These are phyloP conservation scores for Hymenotorrendiella dingleyae DNA, from an alignment of 2,329 filamentous ascomycete genomes.

Conservation along the genomic window DNA sequence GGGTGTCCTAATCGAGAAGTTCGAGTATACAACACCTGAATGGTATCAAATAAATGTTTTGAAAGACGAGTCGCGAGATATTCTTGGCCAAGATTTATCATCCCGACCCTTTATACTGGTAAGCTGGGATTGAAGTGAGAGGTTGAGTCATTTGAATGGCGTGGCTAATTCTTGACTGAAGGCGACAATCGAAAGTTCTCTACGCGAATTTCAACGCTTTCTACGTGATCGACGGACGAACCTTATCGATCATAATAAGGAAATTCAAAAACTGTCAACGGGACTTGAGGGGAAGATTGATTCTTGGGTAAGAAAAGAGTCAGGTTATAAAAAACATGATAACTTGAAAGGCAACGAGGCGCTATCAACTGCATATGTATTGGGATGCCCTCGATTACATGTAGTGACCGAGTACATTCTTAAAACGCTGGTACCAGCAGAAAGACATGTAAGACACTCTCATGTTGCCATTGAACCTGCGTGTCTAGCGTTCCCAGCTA, in stretches of 20 bases:
- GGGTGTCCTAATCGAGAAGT: background rate
- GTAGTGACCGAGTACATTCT: background rate
- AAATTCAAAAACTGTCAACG: background rate
- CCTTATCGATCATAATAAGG: background rate
- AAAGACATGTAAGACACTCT: background rate
- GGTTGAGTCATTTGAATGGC: background rate
- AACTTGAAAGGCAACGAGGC: background rate
- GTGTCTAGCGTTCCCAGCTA: background rate
- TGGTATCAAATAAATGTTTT: background rate
- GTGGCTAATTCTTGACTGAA: background rate
- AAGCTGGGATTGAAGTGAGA: background rate
- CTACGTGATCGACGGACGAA: background rate
- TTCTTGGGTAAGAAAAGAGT: background rate
- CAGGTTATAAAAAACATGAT: background rate
- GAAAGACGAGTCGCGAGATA: background rate
- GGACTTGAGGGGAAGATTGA: background rate
- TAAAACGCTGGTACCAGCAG: background rate
- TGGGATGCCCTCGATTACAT: background rate
- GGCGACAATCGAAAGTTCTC: background rate
- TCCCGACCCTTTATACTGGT: background rate
- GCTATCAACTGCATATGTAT: background rate
- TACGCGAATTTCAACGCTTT: background rate
- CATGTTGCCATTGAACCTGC: background rate
- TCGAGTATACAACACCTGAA: background rate
- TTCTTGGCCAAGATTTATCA: background rate